A percentile compares a stretch with the other conserved stretches of the same genome.
phyloP scores from a whole-genome alignment of 176 grass and related monocot species.

The Dendrocalamus sinicus region DNA sequence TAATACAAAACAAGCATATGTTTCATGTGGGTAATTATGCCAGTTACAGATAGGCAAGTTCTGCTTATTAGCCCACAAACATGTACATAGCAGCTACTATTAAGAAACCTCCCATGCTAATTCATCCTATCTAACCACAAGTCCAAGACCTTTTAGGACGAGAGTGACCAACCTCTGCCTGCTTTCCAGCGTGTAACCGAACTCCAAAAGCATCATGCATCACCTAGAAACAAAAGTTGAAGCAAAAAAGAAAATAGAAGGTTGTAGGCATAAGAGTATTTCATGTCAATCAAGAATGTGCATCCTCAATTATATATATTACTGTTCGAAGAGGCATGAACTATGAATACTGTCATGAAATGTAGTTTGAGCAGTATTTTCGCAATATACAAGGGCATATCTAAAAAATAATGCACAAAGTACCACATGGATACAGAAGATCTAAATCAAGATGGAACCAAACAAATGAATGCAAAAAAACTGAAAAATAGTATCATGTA shows the following conservation, averaged over 20 bases:
- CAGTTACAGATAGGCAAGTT: not conserved
- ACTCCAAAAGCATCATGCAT: constrained; percentile 96
- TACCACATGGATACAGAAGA: constrained; percentile 4
- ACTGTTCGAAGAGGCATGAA: not conserved
- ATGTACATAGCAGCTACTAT: not conserved
- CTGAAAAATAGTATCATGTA: not conserved
- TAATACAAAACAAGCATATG: not conserved
- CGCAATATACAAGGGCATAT: constrained; percentile 6
- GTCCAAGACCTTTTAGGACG: constrained; percentile 8
- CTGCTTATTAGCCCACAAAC: not conserved
- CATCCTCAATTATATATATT: not conserved
- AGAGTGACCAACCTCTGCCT: constrained; percentile 75
- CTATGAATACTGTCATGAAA: not conserved
- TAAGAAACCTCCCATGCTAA: constrained; percentile 17
- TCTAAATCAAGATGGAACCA: not conserved
- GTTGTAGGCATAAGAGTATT: not conserved
- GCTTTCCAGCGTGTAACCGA: constrained; percentile 92
- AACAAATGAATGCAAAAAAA: constrained; percentile 24
- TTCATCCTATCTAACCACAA: constrained; percentile 32
- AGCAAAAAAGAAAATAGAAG: constrained; percentile 36
- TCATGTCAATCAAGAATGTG: constrained; percentile 7
- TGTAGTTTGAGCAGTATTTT: constrained; percentile 13
- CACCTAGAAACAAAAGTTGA: constrained; percentile 61
- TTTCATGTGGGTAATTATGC: not conserved
- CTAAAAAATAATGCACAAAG: not conserved